phyloP scores from a whole-genome alignment of 495 filamentous ascomycete species.

The Hyaloscypha hepaticicola region DNA sequence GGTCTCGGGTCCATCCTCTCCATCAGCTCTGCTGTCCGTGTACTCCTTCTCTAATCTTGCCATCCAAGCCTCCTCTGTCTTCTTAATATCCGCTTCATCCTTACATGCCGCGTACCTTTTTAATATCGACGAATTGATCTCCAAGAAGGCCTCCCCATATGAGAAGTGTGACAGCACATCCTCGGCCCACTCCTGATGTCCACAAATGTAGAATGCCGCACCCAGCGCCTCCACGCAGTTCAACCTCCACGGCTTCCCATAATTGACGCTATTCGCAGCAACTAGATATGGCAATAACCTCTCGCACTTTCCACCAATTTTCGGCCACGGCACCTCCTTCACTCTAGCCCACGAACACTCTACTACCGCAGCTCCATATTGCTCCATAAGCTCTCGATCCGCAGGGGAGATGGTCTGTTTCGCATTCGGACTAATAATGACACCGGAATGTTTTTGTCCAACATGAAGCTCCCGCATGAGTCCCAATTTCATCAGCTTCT shows the following conservation, averaged over 20 bases:
- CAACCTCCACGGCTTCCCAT: conserved; percentile 88
- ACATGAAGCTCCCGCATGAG: conserved; percentile 91
- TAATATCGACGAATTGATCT: conserved; percentile 80
- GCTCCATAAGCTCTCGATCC: conserved; percentile 76
- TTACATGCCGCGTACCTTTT: conserved; percentile 82
- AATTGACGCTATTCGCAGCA: conserved; percentile 95
- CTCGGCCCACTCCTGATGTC: conserved; percentile 85
- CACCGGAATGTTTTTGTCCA: conserved; percentile 84
- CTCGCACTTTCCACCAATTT: conserved; percentile 95
- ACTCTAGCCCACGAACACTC: conserved; percentile 96
- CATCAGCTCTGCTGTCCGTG: conserved; percentile 68
- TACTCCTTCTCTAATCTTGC: conserved; percentile 88
- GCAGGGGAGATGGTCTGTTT: conserved; percentile 79
- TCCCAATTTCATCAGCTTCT: conserved; percentile 85
- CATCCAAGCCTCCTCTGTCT: conserved; percentile 82
- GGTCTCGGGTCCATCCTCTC: conserved; percentile 51
- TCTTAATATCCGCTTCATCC: conserved; percentile 85
- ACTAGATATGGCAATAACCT: conserved; percentile 91
- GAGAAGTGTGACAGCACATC: conserved; percentile 79
- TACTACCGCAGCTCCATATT: conserved; percentile 90
- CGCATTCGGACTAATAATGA: conserved; percentile 92
- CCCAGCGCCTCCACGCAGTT: conserved; percentile 96
- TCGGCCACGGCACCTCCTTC: conserved; percentile 83
- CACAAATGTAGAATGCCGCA: conserved; percentile 89
- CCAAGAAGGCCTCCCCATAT: conserved; percentile 82